Evolutionary conservation across 768 basidiomycete genomes (phyloP), one percentile per base, ranked within the genome.

Genomic region (Pulveroboletus sp.): DNA sequence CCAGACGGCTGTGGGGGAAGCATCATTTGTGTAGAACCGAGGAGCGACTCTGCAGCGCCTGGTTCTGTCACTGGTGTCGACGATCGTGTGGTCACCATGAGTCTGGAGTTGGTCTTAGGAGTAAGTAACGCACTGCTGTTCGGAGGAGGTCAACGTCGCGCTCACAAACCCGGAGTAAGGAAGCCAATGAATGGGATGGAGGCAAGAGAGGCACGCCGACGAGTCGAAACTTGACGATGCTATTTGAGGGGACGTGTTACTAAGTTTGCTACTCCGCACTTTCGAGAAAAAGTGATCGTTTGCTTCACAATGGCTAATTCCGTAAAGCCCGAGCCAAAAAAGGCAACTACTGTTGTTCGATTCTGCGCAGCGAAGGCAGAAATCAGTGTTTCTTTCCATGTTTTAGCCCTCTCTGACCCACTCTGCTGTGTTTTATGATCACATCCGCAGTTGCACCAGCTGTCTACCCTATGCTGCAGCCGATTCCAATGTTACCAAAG

Each of bases 41-140:
- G 30, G 6, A 27, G 11, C 8, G 37, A 44, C 9, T 54, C 51
- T 4, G 57, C 50, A 6, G 26, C 11, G 23, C 47, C 56, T 3
- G 22, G 29, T 31, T 54, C 56, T 7, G 49, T 19, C 54, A 54
- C 62, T 57, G 51, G 16, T 19, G 52, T 24, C 35, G 40, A 48
- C 12, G 50, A 53, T 34, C 48, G 59, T 16, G 40, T 1, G 16
- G 38, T n/a, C 16, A 51, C 52, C 63, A 62, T 63, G 45, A 57
- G 50, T 47, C 38, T 31, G 14, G 14, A 14, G 8, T 43, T 32
- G 29, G 16, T 23, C 24, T 35, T n/a, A 30, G 19, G 5, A 45
- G 29, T 16, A 30, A 16, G 49, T 24, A 20, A 54, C 59, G 46
- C 38, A 54, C 52, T 62, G 6, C 36, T 52, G 20, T 20, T 32